These are phyloP conservation scores for Erigeron philadelphicus DNA, from an alignment of 140 eudicot species.

Conservation along the genomic window DNA sequence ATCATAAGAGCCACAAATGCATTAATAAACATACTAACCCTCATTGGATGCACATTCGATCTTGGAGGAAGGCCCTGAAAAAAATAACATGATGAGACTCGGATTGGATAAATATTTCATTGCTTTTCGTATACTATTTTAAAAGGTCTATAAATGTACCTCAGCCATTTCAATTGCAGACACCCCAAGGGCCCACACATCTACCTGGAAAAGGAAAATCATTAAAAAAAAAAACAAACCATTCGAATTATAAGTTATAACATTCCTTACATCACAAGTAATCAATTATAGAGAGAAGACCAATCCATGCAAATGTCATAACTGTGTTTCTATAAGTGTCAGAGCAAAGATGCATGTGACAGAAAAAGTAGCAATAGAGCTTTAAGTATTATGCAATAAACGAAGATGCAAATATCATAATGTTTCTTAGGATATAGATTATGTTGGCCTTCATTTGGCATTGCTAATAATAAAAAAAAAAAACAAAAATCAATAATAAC, in stretches of 20 bases:
- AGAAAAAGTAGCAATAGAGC: conserved; percentile 9
- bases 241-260: not conserved
- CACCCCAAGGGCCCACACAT: conserved; percentile 99
- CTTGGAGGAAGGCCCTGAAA: conserved; percentile 95
- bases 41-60: conserved; percentile 96
- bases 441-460: not conserved
- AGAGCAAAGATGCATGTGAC: conserved; percentile 1
- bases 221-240: not conserved
- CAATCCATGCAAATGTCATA: conserved; percentile 17
- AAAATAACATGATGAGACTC: conserved; percentile 17
- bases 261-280: conserved; percentile 17
- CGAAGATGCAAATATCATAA: conserved; percentile 10
- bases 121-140: not conserved
- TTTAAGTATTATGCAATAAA: conserved; percentile 5
- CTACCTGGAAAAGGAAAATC: conserved; percentile 54
- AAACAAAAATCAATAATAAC: no score
- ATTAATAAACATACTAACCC: conserved; percentile 53
- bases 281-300: conserved; percentile 13
- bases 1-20: conserved; percentile 18
- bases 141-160: conserved; percentile 38
- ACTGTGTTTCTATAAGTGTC: conserved; percentile 18
- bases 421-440: not conserved
- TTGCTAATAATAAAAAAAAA: no score
- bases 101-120: not conserved
- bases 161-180: conserved; percentile 99